A percentile compares a stretch with the other conserved stretches of the same genome.
Evolutionary conservation across 202 grass and related monocot species (phyloP).

Genomic region (Saccharum hybrid): DNA sequence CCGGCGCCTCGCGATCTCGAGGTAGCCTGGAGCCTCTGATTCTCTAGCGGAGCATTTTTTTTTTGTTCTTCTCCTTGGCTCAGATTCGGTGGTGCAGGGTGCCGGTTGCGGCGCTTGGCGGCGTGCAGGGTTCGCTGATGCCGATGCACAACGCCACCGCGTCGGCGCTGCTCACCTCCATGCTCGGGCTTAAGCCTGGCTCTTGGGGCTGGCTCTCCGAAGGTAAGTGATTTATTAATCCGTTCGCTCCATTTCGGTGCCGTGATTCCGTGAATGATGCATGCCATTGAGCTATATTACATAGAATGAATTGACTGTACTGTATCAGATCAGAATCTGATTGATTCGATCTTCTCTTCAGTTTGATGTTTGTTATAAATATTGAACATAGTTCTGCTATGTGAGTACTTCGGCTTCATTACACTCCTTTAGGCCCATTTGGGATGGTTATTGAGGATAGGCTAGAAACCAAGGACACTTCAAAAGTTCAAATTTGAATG

Average conservation of each 20-base stretch:
- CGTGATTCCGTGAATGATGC: conserved; percentile 13
- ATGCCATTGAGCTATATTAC: neutral
- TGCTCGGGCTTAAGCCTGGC: conserved; percentile 81
- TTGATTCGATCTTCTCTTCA: neutral
- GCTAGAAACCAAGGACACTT: neutral
- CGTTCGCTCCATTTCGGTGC: neutral
- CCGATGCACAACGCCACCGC: conserved; percentile 85
- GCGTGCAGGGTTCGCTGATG: conserved; percentile 69
- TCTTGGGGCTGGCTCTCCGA: conserved; percentile 99
- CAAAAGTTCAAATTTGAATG: neutral
- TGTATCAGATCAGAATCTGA: conserved; percentile 19
- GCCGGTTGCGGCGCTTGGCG: conserved; percentile 67
- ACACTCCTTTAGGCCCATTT: neutral
- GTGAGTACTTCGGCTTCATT: neutral
- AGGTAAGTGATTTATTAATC: conserved; percentile 52
- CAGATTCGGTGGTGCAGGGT: conserved; percentile 54
- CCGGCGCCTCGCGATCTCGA: conserved; percentile 60
- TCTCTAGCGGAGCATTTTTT: neutral
- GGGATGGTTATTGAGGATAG: conserved; percentile 2
- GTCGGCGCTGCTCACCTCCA: conserved; percentile 85
- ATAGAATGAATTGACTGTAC: neutral
- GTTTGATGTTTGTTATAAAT: conserved; percentile 7
- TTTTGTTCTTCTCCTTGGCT: conserved; percentile 18
- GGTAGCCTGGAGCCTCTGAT: conserved; percentile 44
- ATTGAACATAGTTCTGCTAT: neutral